Base-by-base conservation (phyloP, 2,329 filamentous ascomycete genomes). In the Fusarium coffeatum region DNA sequence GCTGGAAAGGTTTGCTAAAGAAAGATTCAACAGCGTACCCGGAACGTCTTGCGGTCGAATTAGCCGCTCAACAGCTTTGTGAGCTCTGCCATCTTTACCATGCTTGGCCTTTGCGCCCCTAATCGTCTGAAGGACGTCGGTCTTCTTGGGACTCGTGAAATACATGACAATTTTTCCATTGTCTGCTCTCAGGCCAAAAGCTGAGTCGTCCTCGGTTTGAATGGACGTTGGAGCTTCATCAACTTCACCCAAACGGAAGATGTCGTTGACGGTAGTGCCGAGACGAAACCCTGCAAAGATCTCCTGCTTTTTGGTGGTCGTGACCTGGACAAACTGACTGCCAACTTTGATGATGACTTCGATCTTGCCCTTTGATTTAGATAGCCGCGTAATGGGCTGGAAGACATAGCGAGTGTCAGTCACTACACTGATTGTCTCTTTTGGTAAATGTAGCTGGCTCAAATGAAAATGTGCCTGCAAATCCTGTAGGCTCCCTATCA, bases 101-200 rank as follows among this genome's bases (percentile, higher is more conserved):
- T 90, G 85, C 72, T 90, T 91, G 10, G 85, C 81, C 76, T 91
- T 92, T 45, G 89, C 89, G 12, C 81, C 83, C 34, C 88, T 85
- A 55, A 92, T 89, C 13, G 87, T 86, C 76, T 89, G 86, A 6
- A 92, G 80, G 22, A 92, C 84, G 64, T 91, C 89, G 9, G 81
- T 76, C 76, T 90, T 90, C 75, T 87, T 88, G 2, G 88, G 83
- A 69, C 89, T 91, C 20, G 89, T 89, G 76, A 92, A 92, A 75
- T 89, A 91, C 89, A 92, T 91, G 55, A 91, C 86, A 51, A 91
- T 89, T 78, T 89, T 91, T 71, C 90, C 90, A 67, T 88, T 90
- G 71, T 92, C 90, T 5, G 89, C 89, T 51, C 89, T 84, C 28
- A 92, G 80, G 1, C 89, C 90, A 76, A 92, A 92, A 3, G 89